These are phyloP conservation scores for Hymenoscyphus linearis DNA, from an alignment of 2,329 filamentous ascomycete genomes.

Conservation along the genomic window DNA sequence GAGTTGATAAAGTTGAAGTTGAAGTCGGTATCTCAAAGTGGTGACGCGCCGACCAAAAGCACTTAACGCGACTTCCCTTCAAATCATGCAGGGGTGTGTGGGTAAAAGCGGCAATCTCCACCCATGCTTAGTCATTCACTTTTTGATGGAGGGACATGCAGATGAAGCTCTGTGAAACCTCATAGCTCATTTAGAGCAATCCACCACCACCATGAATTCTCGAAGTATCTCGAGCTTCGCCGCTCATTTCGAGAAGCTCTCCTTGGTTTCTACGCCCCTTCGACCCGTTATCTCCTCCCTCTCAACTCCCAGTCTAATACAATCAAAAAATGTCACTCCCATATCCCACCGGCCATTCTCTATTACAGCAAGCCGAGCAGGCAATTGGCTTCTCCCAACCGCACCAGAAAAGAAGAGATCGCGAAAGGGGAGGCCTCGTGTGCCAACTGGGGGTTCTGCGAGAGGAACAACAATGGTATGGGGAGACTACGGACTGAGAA, in stretches of 20 bases:
- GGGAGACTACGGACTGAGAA: slow-evolving; percentile 92
- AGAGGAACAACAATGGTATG: slow-evolving; percentile 94
- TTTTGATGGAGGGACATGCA: background rate
- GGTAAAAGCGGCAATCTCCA: background rate
- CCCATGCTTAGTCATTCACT: background rate
- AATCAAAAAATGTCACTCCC: slow-evolving; percentile 33
- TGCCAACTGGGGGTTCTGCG: slow-evolving; percentile 82
- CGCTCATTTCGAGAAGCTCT: slow-evolving; percentile 28
- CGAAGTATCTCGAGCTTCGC: slow-evolving; percentile 25
- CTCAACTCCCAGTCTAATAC: slow-evolving; percentile 18
- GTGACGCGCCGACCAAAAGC: slow-evolving; percentile 1
- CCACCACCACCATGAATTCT: slow-evolving; percentile 26
- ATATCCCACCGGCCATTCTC: slow-evolving; percentile 62
- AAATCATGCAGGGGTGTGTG: background rate
- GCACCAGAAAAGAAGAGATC: slow-evolving; percentile 81
- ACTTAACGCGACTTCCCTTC: slow-evolving; percentile 4
- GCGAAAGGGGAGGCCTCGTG: slow-evolving; percentile 78
- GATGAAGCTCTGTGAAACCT: background rate
- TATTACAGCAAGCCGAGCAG: slow-evolving; percentile 53
- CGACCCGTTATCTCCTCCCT: slow-evolving; percentile 23
- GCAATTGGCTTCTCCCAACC: slow-evolving; percentile 79
- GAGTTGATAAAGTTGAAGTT: background rate
- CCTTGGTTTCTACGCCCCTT: slow-evolving; percentile 30
- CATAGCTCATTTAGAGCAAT: slow-evolving; percentile 2
- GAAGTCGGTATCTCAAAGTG: background rate